Evolutionary conservation across 495 filamentous ascomycete species (phyloP).

Genomic region (Xylaria nigripes): DNA sequence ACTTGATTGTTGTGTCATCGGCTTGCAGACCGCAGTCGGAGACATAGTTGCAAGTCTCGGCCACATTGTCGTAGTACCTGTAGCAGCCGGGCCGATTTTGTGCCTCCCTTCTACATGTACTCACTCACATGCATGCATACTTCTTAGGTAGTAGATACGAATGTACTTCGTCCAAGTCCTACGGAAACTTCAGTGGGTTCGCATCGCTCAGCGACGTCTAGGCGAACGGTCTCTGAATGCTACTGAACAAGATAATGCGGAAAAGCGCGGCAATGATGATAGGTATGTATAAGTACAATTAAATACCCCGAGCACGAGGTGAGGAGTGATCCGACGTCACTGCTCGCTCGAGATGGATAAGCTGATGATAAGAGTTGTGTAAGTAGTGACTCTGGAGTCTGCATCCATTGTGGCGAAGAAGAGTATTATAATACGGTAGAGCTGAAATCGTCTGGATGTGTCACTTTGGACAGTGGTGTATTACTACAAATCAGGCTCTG

Average conservation of each 20-base stretch:
- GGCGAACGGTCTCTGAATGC: background rate
- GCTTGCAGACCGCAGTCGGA: background rate
- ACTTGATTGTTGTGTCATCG: background rate
- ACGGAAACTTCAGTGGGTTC: background rate
- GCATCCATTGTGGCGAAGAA: background rate
- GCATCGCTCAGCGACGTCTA: constrained; percentile 7
- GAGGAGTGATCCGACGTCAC: background rate
- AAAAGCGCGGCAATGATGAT: background rate
- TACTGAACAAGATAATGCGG: background rate
- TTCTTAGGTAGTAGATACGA: too few relatives aligned
- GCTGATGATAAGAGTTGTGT: background rate
- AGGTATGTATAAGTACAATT: background rate
- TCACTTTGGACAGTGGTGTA: background rate
- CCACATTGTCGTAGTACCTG: background rate
- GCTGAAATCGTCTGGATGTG: background rate
- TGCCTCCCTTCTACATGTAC: background rate
- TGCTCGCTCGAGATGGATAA: background rate
- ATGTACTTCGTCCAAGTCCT: background rate
- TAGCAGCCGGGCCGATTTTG: constrained; percentile 7
- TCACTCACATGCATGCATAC: background rate
- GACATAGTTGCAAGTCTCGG: background rate
- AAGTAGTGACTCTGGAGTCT: background rate
- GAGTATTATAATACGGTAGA: background rate
- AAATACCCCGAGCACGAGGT: background rate
- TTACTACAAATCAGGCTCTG: background rate